Evolutionary conservation across 805 yeast species (phyloP).

Genomic region (Candida broadrunensis): DNA sequence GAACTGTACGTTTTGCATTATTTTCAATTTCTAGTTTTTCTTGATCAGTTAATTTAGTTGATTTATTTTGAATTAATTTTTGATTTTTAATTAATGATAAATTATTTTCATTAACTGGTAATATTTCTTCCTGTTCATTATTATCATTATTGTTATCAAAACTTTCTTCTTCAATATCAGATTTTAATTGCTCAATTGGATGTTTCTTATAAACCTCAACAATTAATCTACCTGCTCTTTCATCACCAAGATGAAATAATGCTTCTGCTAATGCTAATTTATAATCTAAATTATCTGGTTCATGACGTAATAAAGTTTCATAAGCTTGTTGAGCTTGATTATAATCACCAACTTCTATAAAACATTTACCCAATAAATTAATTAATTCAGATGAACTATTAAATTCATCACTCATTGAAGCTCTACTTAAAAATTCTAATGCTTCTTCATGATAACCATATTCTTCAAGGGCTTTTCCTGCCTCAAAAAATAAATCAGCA

Average conservation of each 20-base stretch:
- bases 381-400: conserved; percentile 48
- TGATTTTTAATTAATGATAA: conserved; percentile 15
- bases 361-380: conserved; percentile 71
- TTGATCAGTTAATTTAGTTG: conserved; percentile 29
- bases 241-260: conserved; percentile 63
- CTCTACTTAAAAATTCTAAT: conserved; percentile 55
- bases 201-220: conserved; percentile 45
- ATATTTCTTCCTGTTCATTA: too few species aligned
- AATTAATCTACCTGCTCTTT: conserved; percentile 52
- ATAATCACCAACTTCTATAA: conserved; percentile 68
- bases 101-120: background rate
- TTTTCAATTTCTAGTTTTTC: conserved; percentile 57
- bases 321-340: conserved; percentile 62
- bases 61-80: conserved; percentile 9
- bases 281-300: conserved; percentile 67
- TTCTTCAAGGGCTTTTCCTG: conserved; percentile 70
- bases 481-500: conserved; percentile 70
- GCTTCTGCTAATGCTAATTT: conserved; percentile 81
- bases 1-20: conserved; percentile 54
- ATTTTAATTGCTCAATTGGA: conserved; percentile 1
- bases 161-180: background rate
- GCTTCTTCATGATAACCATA: conserved; percentile 77
- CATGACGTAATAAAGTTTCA: conserved; percentile 47
- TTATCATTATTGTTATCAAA: background rate
- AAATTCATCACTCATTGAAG: conserved; percentile 54